Evolutionary conservation across 257 asterid genomes (phyloP), one percentile per base, ranked within the genome.

Genomic region (Solanum clarkiae): DNA sequence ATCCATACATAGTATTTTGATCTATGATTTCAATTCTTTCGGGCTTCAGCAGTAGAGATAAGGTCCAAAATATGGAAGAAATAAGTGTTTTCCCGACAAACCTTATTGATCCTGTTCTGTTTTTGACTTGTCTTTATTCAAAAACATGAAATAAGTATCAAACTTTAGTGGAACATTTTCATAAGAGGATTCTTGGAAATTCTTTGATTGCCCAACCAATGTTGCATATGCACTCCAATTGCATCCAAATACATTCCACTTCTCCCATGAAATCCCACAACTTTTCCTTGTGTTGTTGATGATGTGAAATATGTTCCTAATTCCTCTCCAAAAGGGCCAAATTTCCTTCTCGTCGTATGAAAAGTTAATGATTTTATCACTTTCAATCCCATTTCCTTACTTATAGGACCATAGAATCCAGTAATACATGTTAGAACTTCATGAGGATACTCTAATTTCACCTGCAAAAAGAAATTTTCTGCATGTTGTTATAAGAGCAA

Each of bases 201-300:
- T 88, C 65, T 93, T 7, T 92, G 92, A 88, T 92, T 91, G 51
- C 96, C 98, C 81, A 93, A 74, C 98, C 98, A 95, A 65, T 95
- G 98, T 80, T 94, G 97, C 98, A 91, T 93, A 81, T 95, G 98
- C 20, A 95, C 95, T 70, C 98, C 98, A 70, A 95, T 91, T 29
- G 98, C 98, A 57, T 93, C 97, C 86, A 95, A 89, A 55, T 91
- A 92, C 90, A 89, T 81, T 84, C 97, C 92, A 86, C 96, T 90
- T 86, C 94, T 87, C 79, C 98, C 98, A 84, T 95, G 98, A 57
- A 95, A 92, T 12, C 98, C 98, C 0, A 94, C 96, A 69, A 94
- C 98, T 86, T 93, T 95, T 18, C 98, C 98, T 85, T 95, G 90
- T 0, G 98, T 94, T 44, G 90, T 94, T 15, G 94, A 89, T 69